Evolutionary conservation across 768 basidiomycete genomes (phyloP).

Genomic region (Leucosporidium scottii): DNA sequence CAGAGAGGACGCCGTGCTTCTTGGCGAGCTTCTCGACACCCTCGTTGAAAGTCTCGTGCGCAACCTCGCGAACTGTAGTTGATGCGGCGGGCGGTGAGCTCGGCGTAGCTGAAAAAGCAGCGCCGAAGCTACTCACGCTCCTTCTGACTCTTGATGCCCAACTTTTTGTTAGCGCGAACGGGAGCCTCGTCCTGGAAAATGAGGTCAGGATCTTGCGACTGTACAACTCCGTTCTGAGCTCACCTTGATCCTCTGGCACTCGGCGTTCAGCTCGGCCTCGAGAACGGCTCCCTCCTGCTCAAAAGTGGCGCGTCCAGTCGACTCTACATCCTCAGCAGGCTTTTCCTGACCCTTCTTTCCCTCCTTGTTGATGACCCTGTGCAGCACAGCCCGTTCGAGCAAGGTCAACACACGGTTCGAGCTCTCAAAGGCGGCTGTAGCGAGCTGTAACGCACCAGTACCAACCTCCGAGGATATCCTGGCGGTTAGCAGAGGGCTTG

Average conservation of each 20-base stretch:
- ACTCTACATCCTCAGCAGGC: too few species aligned
- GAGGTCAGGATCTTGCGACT: too few species aligned
- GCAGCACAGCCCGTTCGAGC: too few species aligned
- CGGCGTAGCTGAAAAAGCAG: too few species aligned
- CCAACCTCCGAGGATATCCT: too few species aligned
- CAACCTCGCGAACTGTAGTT: slow-evolving; percentile 12
- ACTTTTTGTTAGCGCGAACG: slow-evolving; percentile 16
- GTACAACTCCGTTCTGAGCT: neutral
- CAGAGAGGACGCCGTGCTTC: slow-evolving; percentile 14
- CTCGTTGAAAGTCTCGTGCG: slow-evolving; percentile 7
- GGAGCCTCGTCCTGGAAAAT: slow-evolving; percentile 9
- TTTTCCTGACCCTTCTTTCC: too few species aligned
- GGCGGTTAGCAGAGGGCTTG: too few species aligned
- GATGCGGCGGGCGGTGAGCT: too few species aligned
- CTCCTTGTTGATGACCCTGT: too few species aligned
- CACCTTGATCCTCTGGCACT: slow-evolving; percentile 4
- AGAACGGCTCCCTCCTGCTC: neutral
- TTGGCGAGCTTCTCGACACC: slow-evolving; percentile 22
- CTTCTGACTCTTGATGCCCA: slow-evolving; percentile 15
- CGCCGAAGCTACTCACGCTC: slow-evolving; percentile 5
- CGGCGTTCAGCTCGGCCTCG: neutral
- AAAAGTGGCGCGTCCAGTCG: neutral
- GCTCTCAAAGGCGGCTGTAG: too few species aligned
- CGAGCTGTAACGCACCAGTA: too few species aligned
- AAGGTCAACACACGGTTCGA: too few species aligned